These are phyloP conservation scores for Cytospora piceicola DNA, from an alignment of 2,329 filamentous ascomycete species.

Conservation along the genomic window DNA sequence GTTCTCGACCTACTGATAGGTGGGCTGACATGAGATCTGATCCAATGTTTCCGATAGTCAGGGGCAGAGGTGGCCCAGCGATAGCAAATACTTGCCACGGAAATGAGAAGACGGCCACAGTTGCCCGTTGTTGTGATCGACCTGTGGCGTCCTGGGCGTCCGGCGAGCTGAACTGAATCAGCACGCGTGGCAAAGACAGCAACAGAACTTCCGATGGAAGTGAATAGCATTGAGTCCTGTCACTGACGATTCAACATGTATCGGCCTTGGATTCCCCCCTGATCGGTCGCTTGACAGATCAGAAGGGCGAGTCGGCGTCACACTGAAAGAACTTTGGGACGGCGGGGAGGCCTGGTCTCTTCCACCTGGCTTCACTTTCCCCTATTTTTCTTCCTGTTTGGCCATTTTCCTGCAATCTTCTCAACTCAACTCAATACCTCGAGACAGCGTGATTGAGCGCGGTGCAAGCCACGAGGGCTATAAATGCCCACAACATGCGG, in stretches of 20 bases:
- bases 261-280: background rate
- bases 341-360: background rate
- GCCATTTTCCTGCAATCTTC: background rate
- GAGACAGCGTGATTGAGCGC: background rate
- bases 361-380: background rate
- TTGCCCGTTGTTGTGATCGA: background rate
- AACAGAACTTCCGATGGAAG: background rate
- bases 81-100: background rate
- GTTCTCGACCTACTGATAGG: background rate
- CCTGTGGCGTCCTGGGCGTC: conserved; percentile 17
- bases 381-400: background rate
- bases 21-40: background rate
- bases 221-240: background rate
- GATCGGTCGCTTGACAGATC: conserved; percentile 14
- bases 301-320: conserved; percentile 1
- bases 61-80: background rate
- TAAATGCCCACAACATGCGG: background rate
- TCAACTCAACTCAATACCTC: background rate
- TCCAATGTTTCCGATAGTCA: background rate
- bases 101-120: background rate
- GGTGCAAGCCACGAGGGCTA: background rate
- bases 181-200: background rate
- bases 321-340: background rate
- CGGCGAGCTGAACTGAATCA: conserved; percentile 11
- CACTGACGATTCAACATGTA: background rate